Conservation (phyloP, 192 early-diverging fungal species). For the Entomortierella beljakovae region DNA sequence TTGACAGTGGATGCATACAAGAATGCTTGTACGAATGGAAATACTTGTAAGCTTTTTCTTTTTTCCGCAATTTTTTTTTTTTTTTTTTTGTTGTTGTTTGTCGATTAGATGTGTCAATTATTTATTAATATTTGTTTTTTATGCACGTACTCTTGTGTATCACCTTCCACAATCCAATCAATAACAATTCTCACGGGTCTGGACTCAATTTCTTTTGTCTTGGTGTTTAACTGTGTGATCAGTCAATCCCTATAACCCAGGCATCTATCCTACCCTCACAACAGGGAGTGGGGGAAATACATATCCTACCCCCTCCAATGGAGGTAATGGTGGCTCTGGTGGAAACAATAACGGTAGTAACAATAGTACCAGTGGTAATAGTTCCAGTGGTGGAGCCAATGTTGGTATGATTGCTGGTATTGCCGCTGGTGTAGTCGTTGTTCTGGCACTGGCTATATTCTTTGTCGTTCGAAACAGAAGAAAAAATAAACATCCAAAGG, state of each 20-base stretch:
- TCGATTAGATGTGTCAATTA: not conserved
- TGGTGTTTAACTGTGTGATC: no score
- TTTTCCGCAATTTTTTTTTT: not conserved
- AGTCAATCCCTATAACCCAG: constrained; percentile 9
- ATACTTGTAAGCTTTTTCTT: constrained; percentile 2
- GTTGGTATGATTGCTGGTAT: constrained; percentile 37
- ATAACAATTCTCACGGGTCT: no score
- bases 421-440: constrained; percentile 17
- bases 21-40: not conserved
- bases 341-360: not conserved
- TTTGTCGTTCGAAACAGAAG: constrained; percentile 24
- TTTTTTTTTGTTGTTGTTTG: not conserved
- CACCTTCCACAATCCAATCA: no score
- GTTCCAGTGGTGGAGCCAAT: constrained; percentile 10
- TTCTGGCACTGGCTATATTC: constrained; percentile 21
- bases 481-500: not conserved
- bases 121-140: not conserved
- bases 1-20: constrained; percentile 9
- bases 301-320: not conserved
- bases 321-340: no score
- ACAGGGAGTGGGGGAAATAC: not conserved
- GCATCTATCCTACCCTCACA: not conserved
- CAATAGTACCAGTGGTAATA: constrained; percentile 6
- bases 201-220: no score
- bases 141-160: no score